These are phyloP conservation scores for Euclidium syriacum DNA, from an alignment of 345 rosid species.

Conservation along the genomic window DNA sequence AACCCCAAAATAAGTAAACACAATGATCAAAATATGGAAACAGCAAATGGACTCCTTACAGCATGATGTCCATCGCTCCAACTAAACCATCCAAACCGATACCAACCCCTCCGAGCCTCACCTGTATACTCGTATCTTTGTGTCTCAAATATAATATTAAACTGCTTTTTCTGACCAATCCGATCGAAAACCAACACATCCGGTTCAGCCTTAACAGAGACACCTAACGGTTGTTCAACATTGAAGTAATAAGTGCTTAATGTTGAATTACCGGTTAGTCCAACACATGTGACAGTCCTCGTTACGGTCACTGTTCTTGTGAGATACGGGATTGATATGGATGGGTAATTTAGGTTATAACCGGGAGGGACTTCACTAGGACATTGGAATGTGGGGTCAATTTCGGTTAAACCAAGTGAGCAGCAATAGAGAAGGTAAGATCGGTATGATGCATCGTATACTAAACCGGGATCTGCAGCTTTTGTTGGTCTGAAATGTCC, in stretches of 20 bases:
- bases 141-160: slow-evolving; percentile 33
- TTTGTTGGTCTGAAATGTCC: slow-evolving; percentile 52
- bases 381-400: slow-evolving; percentile 28
- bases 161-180: slow-evolving; percentile 43
- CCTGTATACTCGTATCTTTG: background rate
- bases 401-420: slow-evolving; percentile 16
- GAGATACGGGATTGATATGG: slow-evolving; percentile 42
- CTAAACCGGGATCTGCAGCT: slow-evolving; percentile 65
- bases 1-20: background rate
- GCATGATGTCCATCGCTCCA: slow-evolving; percentile 47
- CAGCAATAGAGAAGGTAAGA: slow-evolving; percentile 56
- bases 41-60: slow-evolving; percentile 60
- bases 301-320: slow-evolving; percentile 26
- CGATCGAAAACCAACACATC: slow-evolving; percentile 35
- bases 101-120: slow-evolving; percentile 17
- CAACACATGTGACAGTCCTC: slow-evolving; percentile 65
- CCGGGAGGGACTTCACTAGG: slow-evolving; percentile 32
- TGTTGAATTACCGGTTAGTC: slow-evolving; percentile 1
- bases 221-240: slow-evolving; percentile 39
- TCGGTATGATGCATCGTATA: slow-evolving; percentile 47
- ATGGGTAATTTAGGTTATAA: slow-evolving; percentile 52
- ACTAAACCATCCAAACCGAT: slow-evolving; percentile 62
- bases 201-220: slow-evolving; percentile 39
- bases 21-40: slow-evolving; percentile 31
- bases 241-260: slow-evolving; percentile 34